Percentiles rank a stretch among this genome's conserved stretches.
phyloP scores from a whole-genome alignment of 2,329 filamentous ascomycete species.

The Xylariaceae sp. region DNA sequence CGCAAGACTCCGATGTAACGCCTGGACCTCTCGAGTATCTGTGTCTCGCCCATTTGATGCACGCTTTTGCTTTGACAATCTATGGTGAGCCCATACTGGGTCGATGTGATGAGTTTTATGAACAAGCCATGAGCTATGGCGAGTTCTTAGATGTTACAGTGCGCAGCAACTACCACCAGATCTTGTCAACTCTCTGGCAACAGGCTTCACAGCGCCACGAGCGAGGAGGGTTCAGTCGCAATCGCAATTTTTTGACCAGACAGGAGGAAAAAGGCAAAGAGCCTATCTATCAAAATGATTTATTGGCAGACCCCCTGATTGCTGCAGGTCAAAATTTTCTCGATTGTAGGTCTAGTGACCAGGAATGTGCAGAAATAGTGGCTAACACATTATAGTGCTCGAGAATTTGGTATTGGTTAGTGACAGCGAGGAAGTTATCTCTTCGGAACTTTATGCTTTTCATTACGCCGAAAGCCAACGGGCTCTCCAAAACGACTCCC shows the following conservation, averaged over 20 bases:
- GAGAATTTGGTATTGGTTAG: constrained; percentile 41
- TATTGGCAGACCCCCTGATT: constrained; percentile 36
- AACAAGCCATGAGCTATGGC: constrained; percentile 44
- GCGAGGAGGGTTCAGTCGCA: constrained; percentile 19
- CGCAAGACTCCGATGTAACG: constrained; percentile 31
- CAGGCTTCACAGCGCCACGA: constrained; percentile 33
- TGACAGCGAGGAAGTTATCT: constrained; percentile 31
- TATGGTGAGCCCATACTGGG: constrained; percentile 38
- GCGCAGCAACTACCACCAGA: constrained; percentile 37
- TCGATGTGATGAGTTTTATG: constrained; percentile 40
- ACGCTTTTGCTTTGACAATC: constrained; percentile 46
- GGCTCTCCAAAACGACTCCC: constrained; percentile 24
- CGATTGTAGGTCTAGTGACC: constrained; percentile 48
- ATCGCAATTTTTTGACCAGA: constrained; percentile 15
- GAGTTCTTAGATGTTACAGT: constrained; percentile 37
- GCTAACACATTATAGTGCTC: constrained; percentile 37
- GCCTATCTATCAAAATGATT: constrained; percentile 21
- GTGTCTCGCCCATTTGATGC: constrained; percentile 50
- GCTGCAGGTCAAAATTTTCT: constrained; percentile 45
- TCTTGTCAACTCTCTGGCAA: constrained; percentile 48
- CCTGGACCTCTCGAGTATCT: constrained; percentile 41
- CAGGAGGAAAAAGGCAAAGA: constrained; percentile 42
- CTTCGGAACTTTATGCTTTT: constrained; percentile 40
- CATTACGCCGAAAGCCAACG: constrained; percentile 36
- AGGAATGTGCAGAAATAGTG: neutral